Base-by-base conservation (phyloP, 1,284 basidiomycete genomes). In the Apiotrichum gamsii region DNA sequence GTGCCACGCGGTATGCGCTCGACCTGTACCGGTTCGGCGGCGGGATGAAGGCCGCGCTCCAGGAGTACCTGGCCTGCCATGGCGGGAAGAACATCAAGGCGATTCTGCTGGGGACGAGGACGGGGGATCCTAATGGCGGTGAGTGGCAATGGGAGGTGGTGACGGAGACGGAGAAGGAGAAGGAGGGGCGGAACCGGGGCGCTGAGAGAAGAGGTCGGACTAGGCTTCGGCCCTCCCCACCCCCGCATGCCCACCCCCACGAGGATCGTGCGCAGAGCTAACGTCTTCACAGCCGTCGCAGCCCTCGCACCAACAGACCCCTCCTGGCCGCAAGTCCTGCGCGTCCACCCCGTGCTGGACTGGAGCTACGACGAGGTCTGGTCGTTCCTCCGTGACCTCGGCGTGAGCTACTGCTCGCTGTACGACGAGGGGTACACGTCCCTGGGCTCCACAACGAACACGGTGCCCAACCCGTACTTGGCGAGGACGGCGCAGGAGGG, bases 371-470 rank as follows among this genome's bases (percentile, higher is more conserved):
- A 73, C 2, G 82, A 95, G 52, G 81, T 98, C 2, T 98, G 95
- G 95, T 73, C 75, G 1, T 98, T 94, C 73, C 74, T 98, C 30
- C 76, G 83, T 8, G 76, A 77, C 49, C 75, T 94, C 9, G 67
- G 81, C 2, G 80, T 97, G 11, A 85, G 83, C 3, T 98, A 94
- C 70, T 98, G 94, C 65, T 64, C 67, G 23, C 71, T 98, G 34
- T 98, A 98, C 63, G 90, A 98, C 63, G 77, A 87, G 70, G 95
- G 95, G 18, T 98, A 95, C 70, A 98, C 95, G 0, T 95, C 90
- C 3, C 79, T 98, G 14, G 94, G 95, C 19, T 95, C 90, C 15
- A 93, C 87, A 1, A 88, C 82, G 72, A 96, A 97, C 72, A 97
- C 95, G 0, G 84, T 83, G 60, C 90, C 83, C 0, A 98, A 98